A percentile compares a stretch with the other conserved stretches of the same genome.
These are phyloP conservation scores for Talaromyces sp. DNA, from an alignment of 2,329 filamentous ascomycete species.

Conservation along the genomic window DNA sequence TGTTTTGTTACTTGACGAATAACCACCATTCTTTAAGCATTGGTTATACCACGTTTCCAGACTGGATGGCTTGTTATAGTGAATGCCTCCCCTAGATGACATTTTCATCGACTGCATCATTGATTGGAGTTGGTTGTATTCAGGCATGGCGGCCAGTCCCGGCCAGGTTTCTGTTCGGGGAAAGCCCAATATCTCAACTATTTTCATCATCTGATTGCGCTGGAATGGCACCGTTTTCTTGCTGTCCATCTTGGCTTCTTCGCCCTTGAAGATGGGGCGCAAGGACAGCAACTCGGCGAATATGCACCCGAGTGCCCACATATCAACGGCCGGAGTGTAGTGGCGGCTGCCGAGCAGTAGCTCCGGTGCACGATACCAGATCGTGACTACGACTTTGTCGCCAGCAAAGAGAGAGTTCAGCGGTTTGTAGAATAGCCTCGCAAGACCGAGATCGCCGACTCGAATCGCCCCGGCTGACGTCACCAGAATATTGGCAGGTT, in stretches of 20 bases:
- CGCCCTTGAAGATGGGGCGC: slow-evolving; percentile 94
- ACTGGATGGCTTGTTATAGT: slow-evolving; percentile 48
- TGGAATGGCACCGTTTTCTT: slow-evolving; percentile 98
- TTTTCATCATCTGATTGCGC: slow-evolving; percentile 97
- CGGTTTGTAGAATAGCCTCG: slow-evolving; percentile 88
- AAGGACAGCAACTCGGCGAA: slow-evolving; percentile 89
- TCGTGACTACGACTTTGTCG: slow-evolving; percentile 97
- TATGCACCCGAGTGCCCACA: slow-evolving; percentile 97
- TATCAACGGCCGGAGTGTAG: slow-evolving; percentile 93
- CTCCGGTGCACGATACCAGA: slow-evolving; percentile 97
- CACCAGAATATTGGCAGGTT: slow-evolving; percentile 98
- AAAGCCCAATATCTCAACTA: slow-evolving; percentile 90
- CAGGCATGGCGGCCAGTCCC: slow-evolving; percentile 75
- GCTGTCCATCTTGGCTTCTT: slow-evolving; percentile 97
- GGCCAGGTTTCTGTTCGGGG: slow-evolving; percentile 89
- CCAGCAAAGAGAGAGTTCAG: slow-evolving; percentile 85
- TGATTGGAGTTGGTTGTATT: slow-evolving; percentile 65
- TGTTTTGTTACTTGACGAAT: slow-evolving; percentile 42
- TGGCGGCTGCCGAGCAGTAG: slow-evolving; percentile 87
- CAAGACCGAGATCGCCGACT: slow-evolving; percentile 89
- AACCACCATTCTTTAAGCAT: slow-evolving; percentile 57
- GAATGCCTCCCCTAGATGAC: slow-evolving; percentile 35
- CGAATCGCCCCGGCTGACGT: slow-evolving; percentile 85
- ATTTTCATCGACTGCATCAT: slow-evolving; percentile 29
- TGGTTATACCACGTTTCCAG: slow-evolving; percentile 77